Percentiles rank a stretch among this genome's conserved stretches.
These are phyloP conservation scores for Cystobasidium slooffiae DNA, from an alignment of 1,284 basidiomycete genomes.

Conservation along the genomic window DNA sequence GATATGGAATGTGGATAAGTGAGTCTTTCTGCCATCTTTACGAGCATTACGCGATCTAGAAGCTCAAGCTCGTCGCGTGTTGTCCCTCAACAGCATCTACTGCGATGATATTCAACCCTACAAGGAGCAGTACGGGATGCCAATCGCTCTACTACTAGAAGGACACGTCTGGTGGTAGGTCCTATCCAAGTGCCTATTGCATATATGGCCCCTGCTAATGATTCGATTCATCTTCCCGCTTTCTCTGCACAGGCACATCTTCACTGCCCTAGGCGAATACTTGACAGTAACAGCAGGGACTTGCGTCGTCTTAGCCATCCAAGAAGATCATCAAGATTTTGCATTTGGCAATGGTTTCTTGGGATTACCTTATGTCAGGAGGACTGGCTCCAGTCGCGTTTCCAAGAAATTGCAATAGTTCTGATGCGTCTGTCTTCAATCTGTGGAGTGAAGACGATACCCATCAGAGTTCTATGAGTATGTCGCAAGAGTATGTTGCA, in stretches of 20 bases:
- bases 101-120: slow-evolving; percentile 38
- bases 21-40: not conserved
- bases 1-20: slow-evolving; percentile 44
- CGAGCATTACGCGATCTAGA: not conserved
- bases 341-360: slow-evolving; percentile 8
- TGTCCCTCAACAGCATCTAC: no score
- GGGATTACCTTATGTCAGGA: slow-evolving; percentile 39
- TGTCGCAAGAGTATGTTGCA: no score
- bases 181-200: not conserved
- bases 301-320: slow-evolving; percentile 23
- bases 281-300: slow-evolving; percentile 26
- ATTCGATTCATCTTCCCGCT: not conserved
- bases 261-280: slow-evolving; percentile 38
- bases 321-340: slow-evolving; percentile 35
- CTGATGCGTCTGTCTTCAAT: not conserved
- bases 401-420: slow-evolving; percentile 3
- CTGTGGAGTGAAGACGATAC: no score
- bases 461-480: no score
- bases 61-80: not conserved
- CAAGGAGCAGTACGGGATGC: slow-evolving; percentile 26
- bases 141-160: slow-evolving; percentile 23
- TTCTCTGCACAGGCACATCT: slow-evolving; percentile 26
- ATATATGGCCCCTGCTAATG: not conserved
- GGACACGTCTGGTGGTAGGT: slow-evolving; percentile 36
- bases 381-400: not conserved